Evolutionary conservation across 225 moss, liverwort and hornwort genomes (phyloP).

Genomic region (Marchantia polymorpha): DNA sequence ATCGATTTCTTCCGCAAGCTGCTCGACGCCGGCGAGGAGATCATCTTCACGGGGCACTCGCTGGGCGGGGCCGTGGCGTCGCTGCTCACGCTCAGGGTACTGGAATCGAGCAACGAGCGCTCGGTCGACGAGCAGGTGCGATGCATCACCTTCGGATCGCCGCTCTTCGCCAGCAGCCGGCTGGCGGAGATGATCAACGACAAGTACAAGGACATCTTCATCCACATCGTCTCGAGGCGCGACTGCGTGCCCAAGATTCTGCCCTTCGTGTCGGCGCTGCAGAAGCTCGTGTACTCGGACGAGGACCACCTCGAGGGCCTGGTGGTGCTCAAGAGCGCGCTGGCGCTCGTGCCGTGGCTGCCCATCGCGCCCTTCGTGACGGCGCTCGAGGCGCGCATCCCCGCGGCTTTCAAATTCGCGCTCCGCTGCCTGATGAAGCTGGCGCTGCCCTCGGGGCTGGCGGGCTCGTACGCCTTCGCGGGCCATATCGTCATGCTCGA

Average conservation of each 20-base stretch:
- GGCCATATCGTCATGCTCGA: constrained; percentile 58
- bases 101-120: constrained; percentile 34
- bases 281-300: constrained; percentile 42
- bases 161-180: constrained; percentile 49
- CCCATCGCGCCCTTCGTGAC: constrained; percentile 44
- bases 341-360: constrained; percentile 46
- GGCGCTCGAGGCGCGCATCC: constrained; percentile 41
- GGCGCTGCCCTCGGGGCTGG: constrained; percentile 43
- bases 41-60: constrained; percentile 52
- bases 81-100: constrained; percentile 38
- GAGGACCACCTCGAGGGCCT: constrained; percentile 57
- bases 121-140: constrained; percentile 46
- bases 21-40: constrained; percentile 41
- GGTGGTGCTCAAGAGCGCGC: constrained; percentile 30
- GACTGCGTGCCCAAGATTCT: constrained; percentile 55
- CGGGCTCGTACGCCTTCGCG: constrained; percentile 56
- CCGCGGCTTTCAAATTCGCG: constrained; percentile 42
- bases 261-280: constrained; percentile 49
- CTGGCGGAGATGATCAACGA: constrained; percentile 50
- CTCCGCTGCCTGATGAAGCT: constrained; percentile 52
- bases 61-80: constrained; percentile 53
- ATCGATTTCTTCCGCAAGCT: constrained; percentile 45
- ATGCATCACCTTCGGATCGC: constrained; percentile 61
- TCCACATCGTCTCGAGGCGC: constrained; percentile 49
- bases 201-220: constrained; percentile 52